Base-by-base conservation (phyloP, 495 filamentous ascomycete species). In the Neurospora tetraspora region DNA sequence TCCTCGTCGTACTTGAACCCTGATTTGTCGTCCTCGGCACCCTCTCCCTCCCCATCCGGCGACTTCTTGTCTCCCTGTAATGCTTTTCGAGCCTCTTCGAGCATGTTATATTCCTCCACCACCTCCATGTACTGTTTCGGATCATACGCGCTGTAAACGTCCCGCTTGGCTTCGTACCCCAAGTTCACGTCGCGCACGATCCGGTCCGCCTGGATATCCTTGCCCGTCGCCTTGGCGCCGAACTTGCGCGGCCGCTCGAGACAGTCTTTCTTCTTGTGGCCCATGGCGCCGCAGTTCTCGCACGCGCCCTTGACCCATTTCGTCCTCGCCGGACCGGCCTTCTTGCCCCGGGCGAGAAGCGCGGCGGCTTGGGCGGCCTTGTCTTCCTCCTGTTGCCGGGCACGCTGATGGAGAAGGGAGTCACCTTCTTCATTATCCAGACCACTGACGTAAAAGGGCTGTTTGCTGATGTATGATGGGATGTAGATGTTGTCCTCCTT, bases 401-500 rank as follows among this genome's bases (percentile, higher is more conserved):
- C 87, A 80, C 96, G 94, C 77, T 99, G 96, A 88, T 99, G 96
- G 82, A 97, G 93, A 69, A 99, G 93, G 77, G 98, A 98, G 76
- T 99, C 96, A 73, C 87, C 89, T 71, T 91, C 85, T 70, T 92
- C 89, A 34, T 65, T 65, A 68, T 94, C 79, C 47, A 79, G 91
- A 73, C 96, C 92, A 80, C 91, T 90, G 78, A 96, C 88, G 84
- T 98, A 99, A 83, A 99, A 99, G 23, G 96, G 96, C 74, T 97
- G 96, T 81, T 97, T 97, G 76, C 94, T 93, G 86, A 99, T 99
- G 87, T 97, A 99, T 69, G 93, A 88, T 11, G 96, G 96, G 81
- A 99, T 99, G 86, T 99, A 99, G 83, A 98, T 94, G 88, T 99
- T 99, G 81, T 91, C 91, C 81, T 93, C 91, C 77, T 94, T 94